Conservation (phyloP, 805 yeast species). For the Sugiyamaella qingdaonensis region DNA sequence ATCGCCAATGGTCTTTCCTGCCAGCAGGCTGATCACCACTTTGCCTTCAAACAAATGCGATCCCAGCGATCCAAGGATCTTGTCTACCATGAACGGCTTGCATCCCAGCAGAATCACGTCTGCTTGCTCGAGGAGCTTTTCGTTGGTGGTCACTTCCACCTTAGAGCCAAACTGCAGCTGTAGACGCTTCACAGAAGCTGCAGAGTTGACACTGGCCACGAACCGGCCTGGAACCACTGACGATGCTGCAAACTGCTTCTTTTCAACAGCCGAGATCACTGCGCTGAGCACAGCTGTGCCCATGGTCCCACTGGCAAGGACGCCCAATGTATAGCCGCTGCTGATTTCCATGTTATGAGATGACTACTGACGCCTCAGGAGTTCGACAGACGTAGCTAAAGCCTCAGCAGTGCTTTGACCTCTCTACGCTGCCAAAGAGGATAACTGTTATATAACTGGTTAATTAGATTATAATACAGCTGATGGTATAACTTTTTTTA, state of each 20-base stretch:
- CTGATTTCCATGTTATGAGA: constrained; percentile 9
- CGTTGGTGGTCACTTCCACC: constrained; percentile 53
- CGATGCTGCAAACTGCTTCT: constrained; percentile 29
- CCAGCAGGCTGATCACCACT: constrained; percentile 74
- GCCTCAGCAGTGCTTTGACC: background rate
- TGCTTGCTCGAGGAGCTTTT: constrained; percentile 56
- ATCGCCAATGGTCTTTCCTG: constrained; percentile 86
- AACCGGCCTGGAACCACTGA: constrained; percentile 55
- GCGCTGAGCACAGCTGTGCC: constrained; percentile 91
- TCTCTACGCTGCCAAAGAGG: too few relatives aligned
- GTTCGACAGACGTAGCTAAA: background rate
- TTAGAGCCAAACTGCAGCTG: constrained; percentile 45
- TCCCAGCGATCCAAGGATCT: constrained; percentile 50
- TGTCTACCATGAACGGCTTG: constrained; percentile 76
- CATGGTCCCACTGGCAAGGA: constrained; percentile 93
- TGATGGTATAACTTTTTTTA: too few relatives aligned
- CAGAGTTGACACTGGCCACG: constrained; percentile 69
- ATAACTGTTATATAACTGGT: too few relatives aligned
- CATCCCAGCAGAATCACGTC: constrained; percentile 77
- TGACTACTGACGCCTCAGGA: background rate
- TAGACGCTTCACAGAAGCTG: constrained; percentile 48
- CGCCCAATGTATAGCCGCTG: constrained; percentile 52
- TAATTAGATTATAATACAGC: too few relatives aligned
- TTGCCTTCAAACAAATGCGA: constrained; percentile 44
- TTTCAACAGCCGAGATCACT: constrained; percentile 45